Base-by-base conservation (phyloP, 495 filamentous ascomycete species). In the Arthonia radiata region DNA sequence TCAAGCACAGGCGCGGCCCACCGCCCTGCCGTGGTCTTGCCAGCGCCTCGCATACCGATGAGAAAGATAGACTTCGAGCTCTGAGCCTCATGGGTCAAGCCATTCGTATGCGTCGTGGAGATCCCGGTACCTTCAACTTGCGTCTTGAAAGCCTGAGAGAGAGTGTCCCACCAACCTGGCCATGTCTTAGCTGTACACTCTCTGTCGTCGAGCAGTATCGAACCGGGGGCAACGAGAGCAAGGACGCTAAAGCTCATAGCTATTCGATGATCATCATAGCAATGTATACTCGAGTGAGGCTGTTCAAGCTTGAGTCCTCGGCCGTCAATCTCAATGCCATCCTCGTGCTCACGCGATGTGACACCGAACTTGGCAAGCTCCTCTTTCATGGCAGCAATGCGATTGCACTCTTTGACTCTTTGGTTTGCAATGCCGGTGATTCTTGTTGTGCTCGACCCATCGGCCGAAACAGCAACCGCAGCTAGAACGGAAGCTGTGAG, bases 391-490 rank as follows among this genome's bases (percentile, higher is more conserved):
- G 89, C 89, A 39, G 61, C 56, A 39, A 99, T 94, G 15, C 86
- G 74, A 46, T 99, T 89, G 55, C 86, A 99, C 46, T 99, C 86
- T 47, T 99, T 99, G 33, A 93, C 81, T 33, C 83, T 66, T 46
- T 99, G 86, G 44, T 99, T 99, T n/a, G 86, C 82, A 47, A 99
- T 99, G 25, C 86, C 86, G 13, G 65, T 68, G 30, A 99, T 94
- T 27, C 63, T 64, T 10, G 79, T 93, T 1, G 76, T 77, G 24
- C 53, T 52, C 28, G 49, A 54, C 0, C 71, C 68, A 10, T 38
- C 30, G 23, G 39, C 41, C 10, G 36, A 37, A 9, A 60, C 69
- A n/a, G 82, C 81, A 23, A 86, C 76, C 26, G 86, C 86, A 10
- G 81, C 89, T 27, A 99, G 67, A 17, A 91, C 77, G 8, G 79